Conservation (phyloP, 2,329 filamentous ascomycete species). For the Aspergillus uvarum region DNA sequence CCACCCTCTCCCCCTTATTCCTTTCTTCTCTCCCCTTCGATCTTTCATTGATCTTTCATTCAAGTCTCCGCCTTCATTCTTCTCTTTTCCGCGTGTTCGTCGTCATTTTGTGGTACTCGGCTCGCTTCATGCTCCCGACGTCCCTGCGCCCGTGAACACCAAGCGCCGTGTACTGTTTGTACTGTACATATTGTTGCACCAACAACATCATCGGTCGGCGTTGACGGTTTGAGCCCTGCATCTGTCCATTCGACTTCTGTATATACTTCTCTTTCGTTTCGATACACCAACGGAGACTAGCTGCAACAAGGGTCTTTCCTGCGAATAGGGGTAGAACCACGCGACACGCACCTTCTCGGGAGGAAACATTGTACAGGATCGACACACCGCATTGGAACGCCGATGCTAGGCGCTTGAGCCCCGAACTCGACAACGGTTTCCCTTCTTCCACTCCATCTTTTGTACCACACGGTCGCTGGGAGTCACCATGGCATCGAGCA, state of each 20-base stretch:
- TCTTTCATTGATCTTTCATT: neutral
- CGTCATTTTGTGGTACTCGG: neutral
- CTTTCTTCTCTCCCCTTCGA: neutral
- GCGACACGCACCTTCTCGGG: neutral
- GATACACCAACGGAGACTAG: neutral
- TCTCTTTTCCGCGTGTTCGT: neutral
- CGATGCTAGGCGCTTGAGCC: neutral
- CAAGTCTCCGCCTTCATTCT: neutral
- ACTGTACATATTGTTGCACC: neutral
- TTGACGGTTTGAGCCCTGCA: neutral
- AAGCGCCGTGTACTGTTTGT: neutral
- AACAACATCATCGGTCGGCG: neutral
- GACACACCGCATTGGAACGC: neutral
- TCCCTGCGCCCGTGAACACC: neutral
- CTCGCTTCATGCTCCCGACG: neutral
- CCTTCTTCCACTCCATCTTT: neutral
- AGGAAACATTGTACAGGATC: neutral
- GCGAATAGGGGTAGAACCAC: slow-evolving; percentile 1
- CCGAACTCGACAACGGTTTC: neutral
- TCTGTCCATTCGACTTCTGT: neutral
- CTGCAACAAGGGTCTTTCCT: neutral
- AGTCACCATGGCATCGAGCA: neutral
- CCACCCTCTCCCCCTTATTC: neutral
- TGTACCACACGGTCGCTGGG: neutral
- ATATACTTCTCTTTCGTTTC: neutral